phyloP scores from a whole-genome alignment of 2,329 filamentous ascomycete genomes.

The Fusarium dimerum region DNA sequence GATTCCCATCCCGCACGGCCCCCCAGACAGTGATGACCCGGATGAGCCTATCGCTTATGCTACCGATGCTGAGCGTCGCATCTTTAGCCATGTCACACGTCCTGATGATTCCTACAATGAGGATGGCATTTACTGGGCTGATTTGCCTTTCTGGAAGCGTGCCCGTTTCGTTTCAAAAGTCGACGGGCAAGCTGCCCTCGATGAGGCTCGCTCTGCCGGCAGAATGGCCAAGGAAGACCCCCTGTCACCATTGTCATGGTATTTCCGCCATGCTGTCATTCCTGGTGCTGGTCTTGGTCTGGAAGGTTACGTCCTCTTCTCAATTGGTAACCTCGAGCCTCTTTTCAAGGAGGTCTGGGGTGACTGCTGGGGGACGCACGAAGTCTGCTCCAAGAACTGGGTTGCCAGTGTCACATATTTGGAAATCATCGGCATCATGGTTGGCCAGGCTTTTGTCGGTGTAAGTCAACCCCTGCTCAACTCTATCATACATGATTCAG shows the following conservation, averaged over 20 bases:
- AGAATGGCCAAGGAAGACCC: slow-evolving; percentile 85
- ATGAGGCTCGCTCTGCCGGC: slow-evolving; percentile 69
- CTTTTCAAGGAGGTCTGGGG: slow-evolving; percentile 77
- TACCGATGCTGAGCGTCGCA: slow-evolving; percentile 54
- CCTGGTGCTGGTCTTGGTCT: slow-evolving; percentile 90
- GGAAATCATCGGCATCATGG: slow-evolving; percentile 92
- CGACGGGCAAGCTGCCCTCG: slow-evolving; percentile 67
- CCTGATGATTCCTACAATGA: slow-evolving; percentile 86
- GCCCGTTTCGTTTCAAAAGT: slow-evolving; percentile 74
- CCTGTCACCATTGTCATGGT: slow-evolving; percentile 79
- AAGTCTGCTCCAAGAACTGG: slow-evolving; percentile 78
- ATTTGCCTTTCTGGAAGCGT: slow-evolving; percentile 71
- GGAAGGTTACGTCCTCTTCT: slow-evolving; percentile 96
- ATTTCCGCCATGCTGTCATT: slow-evolving; percentile 87
- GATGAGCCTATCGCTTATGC: slow-evolving; percentile 47
- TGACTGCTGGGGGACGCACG: slow-evolving; percentile 69
- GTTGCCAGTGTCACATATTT: slow-evolving; percentile 83
- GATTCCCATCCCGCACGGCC: slow-evolving; percentile 56
- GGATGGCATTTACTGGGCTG: slow-evolving; percentile 90
- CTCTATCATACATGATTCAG: background rate
- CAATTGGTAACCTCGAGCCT: slow-evolving; percentile 88
- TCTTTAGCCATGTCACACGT: slow-evolving; percentile 78
- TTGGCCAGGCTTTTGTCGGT: slow-evolving; percentile 87
- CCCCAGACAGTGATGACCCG: slow-evolving; percentile 48
- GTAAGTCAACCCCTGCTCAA: slow-evolving; percentile 44